Percentiles rank a stretch among this genome's conserved stretches.
phyloP scores from a whole-genome alignment of 345 rosid genomes.

The Microthlaspi erraticum region DNA sequence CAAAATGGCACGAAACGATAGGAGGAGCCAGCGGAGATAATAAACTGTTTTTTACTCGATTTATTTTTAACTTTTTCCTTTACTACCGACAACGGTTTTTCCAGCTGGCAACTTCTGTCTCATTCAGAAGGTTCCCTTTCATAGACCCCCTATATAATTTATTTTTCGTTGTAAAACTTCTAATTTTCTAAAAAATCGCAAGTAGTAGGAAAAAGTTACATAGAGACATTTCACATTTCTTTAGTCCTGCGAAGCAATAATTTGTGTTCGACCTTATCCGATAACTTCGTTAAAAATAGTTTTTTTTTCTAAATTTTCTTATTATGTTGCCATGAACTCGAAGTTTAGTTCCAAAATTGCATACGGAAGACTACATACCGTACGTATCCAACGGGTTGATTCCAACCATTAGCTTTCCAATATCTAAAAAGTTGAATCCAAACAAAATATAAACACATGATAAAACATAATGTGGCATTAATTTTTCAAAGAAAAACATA shows the following conservation, averaged over 20 bases:
- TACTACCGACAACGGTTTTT: slow-evolving; percentile 29
- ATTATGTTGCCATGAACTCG: not conserved
- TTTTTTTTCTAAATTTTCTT: too few species aligned
- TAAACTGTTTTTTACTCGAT: slow-evolving; percentile 13
- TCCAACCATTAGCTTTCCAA: not conserved
- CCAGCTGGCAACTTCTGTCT: slow-evolving; percentile 40
- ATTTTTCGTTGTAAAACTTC: not conserved
- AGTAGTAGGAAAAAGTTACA: slow-evolving; percentile 16
- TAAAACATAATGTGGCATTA: not conserved
- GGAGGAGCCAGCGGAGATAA: slow-evolving; percentile 20
- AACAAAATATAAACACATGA: not conserved
- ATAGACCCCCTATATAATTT: slow-evolving; percentile 4
- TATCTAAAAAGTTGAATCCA: not conserved
- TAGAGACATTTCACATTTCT: slow-evolving; percentile 2
- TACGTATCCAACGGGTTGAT: too few species aligned
- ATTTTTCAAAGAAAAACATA: too few species aligned
- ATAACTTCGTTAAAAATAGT: not conserved
- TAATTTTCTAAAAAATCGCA: not conserved
- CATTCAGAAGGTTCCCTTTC: slow-evolving; percentile 41
- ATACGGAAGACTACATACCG: not conserved
- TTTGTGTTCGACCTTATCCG: slow-evolving; percentile 6
- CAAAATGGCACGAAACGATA: slow-evolving; percentile 33
- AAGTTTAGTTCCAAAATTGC: not conserved
- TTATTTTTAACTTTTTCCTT: not conserved
- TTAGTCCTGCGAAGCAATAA: not conserved